phyloP scores from a whole-genome alignment of 805 yeast genomes.

The Isabelozyma heimii region DNA sequence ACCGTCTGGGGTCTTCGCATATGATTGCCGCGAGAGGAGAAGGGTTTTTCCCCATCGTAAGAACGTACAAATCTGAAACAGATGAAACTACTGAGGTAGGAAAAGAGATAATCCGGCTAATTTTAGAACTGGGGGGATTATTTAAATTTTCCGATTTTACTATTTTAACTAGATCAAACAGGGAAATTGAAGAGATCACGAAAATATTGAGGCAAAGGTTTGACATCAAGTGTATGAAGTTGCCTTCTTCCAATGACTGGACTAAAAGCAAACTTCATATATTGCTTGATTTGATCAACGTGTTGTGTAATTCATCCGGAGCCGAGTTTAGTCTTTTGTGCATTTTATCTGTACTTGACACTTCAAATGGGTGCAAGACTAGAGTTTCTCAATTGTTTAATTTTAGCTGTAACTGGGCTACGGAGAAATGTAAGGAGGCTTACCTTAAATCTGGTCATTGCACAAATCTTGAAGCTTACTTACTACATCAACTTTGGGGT shows the following conservation, averaged over 20 bases:
- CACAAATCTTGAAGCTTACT: constrained; percentile 1
- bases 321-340: constrained; percentile 31
- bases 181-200: constrained; percentile 40
- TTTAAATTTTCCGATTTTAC: constrained; percentile 50
- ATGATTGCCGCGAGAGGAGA: constrained; percentile 7
- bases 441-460: background rate
- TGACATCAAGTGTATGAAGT: constrained; percentile 42
- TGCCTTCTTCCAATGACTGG: constrained; percentile 54
- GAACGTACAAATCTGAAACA: constrained; percentile 9
- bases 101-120: constrained; percentile 42
- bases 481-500: constrained; percentile 2
- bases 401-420: constrained; percentile 10
- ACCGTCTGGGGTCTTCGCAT: background rate
- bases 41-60: constrained; percentile 21
- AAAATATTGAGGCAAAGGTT: constrained; percentile 31
- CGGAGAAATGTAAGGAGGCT: background rate
- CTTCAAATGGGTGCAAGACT: constrained; percentile 14
- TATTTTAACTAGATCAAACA: constrained; percentile 51
- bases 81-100: constrained; percentile 46
- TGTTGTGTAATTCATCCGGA: constrained; percentile 32
- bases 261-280: constrained; percentile 39
- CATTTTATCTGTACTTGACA: constrained; percentile 23
- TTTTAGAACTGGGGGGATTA: constrained; percentile 38
- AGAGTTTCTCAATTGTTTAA: constrained; percentile 29
- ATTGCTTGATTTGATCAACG: constrained; percentile 48